Evolutionary conservation across 2,329 filamentous ascomycete genomes (phyloP), one percentile per base, ranked within the genome.

Genomic region (Reticulascus tulasneorum): DNA sequence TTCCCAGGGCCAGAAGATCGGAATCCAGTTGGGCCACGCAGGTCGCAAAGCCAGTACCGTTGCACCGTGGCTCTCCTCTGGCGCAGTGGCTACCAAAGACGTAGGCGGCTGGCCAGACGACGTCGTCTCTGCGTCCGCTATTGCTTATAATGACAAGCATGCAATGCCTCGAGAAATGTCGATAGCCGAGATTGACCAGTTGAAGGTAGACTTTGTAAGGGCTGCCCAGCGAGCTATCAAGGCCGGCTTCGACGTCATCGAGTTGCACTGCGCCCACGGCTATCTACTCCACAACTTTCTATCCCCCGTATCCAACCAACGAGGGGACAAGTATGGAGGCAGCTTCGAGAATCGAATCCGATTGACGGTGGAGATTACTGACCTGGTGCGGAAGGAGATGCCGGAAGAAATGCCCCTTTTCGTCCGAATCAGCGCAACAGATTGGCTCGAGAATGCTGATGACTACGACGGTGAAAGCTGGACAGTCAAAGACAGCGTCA

Each of bases 391-490:
- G 11, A 33, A 24, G 75, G 81, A 4, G 75, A 82, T 89, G 1
- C 83, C 84, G 0, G 62, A 78, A 7, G 58, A 63, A 3, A 85
- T 84, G 75, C 86, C 86, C 0, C 65, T 91, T 0, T 82, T 89
- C 53, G 64, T 86, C 11, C 77, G 86, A 18, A 75, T 91, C 46
- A 81, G 75, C 12, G 83, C 80, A 0, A 81, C 79, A 0, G 86
- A 90, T 52, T 88, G 82, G 82, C 69, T 90, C 0, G 81, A 87
- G 40, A 67, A 73, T 39, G 69, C 73, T 31, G 66, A 68, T 2
- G 65, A 67, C 12, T 69, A 67, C 24, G 56, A 69, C 15, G 63
- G 68, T 10, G 73, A 79, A 45, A 77, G 73, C 48, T 93, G 86
- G 86, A 83, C 73, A 0, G 47, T 77, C 3, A 71, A 79, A 11